Evolutionary conservation across 192 early-diverging fungal species (phyloP).

Genomic region (Jimgerdemannia flammicorona): DNA sequence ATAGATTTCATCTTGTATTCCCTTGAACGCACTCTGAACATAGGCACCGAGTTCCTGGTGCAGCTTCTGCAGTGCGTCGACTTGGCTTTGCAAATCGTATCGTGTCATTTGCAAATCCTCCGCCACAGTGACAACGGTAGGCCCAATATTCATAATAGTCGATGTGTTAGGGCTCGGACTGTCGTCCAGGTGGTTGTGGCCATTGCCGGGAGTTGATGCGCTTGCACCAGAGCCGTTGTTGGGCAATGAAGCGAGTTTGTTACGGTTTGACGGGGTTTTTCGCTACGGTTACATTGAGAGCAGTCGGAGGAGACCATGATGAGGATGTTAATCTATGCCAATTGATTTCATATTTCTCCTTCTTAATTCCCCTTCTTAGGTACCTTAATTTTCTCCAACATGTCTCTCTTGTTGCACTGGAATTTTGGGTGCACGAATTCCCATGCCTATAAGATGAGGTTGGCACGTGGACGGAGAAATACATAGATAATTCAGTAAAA

Average conservation of each 20-base stretch:
- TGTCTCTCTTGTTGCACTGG: constrained; percentile 49
- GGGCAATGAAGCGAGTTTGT: constrained; percentile 6
- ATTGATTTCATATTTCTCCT: too few relatives aligned
- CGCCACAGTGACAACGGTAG: neutral
- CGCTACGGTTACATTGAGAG: neutral
- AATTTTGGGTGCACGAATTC: constrained; percentile 70
- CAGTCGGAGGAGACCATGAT: neutral
- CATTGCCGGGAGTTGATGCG: neutral
- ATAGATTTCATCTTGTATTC: constrained; percentile 35
- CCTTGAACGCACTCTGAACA: constrained; percentile 6
- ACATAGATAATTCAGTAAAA: too few relatives aligned
- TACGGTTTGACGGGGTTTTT: constrained; percentile 21
- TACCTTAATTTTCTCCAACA: constrained; percentile 53
- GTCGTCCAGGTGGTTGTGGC: neutral
- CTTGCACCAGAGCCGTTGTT: neutral
- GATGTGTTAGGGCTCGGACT: neutral
- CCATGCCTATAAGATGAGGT: constrained; percentile 40
- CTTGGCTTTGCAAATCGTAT: constrained; percentile 31
- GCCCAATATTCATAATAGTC: neutral
- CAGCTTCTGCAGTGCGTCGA: constrained; percentile 25
- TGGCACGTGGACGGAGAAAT: neutral
- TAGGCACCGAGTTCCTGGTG: neutral
- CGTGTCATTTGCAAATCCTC: neutral
- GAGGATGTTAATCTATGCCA: neutral
- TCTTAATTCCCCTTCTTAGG: neutral